Evolutionary conservation across 192 early-diverging fungal genomes (phyloP).

Genomic region (Ambispora gerdemannii): DNA sequence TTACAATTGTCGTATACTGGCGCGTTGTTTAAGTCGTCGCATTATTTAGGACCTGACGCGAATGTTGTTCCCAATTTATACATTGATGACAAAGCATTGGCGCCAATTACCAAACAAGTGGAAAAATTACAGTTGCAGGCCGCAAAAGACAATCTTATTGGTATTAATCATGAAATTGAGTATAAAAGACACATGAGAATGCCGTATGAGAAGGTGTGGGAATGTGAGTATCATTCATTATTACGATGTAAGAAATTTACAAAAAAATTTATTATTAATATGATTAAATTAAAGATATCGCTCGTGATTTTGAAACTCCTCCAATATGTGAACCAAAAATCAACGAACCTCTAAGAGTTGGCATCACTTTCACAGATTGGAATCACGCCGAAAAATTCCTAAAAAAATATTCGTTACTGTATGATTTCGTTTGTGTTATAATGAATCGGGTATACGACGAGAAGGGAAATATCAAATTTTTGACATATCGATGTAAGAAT

Average conservation of each 20-base stretch:
- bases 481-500: neutral
- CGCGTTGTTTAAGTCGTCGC: constrained; percentile 1
- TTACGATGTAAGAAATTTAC: too few relatives aligned
- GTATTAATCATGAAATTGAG: constrained; percentile 1
- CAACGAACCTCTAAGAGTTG: neutral
- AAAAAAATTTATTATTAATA: too few relatives aligned
- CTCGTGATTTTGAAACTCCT: neutral
- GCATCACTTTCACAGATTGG: neutral
- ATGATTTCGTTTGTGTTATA: neutral
- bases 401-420: neutral
- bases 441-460: neutral
- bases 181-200: neutral
- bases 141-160: neutral
- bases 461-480: neutral
- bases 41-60: neutral
- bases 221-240: constrained; percentile 13
- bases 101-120: neutral
- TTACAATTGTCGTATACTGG: constrained; percentile 22
- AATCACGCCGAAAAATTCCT: neutral
- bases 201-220: constrained; percentile 20
- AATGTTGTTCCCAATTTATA: neutral
- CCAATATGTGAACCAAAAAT: neutral
- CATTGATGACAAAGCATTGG: neutral
- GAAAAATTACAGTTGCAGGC: neutral
- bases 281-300: too few relatives aligned